Evolutionary conservation across 1,139 yeast genomes (phyloP), one percentile per base, ranked within the genome.

Genomic region (Blastobotrys capitulatus): DNA sequence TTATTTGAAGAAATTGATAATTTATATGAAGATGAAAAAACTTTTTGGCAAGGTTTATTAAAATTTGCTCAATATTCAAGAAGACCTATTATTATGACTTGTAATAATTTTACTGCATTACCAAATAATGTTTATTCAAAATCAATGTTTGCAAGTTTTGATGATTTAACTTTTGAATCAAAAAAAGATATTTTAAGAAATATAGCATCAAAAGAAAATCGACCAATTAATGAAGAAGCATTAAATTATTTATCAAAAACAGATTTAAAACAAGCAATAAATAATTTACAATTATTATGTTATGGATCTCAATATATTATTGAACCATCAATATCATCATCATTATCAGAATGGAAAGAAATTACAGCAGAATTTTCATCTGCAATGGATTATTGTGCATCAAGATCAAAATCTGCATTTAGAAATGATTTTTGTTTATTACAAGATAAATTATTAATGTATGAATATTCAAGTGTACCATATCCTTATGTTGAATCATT

Each of bases 1-100:
- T 66, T 92, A 35, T 73, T 92, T 48, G 97, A 90, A 59, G 97
- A 92, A 58, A 90, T 86, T 26, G 96, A 92, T 64, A 72, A 87
- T 13, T 65, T 90, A 27, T 88, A 84, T 60, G 92, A 84, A 52
- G 86, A 81, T 45, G 96, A 89, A 57, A 78, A 76, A 55, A 80
- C 81, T 1, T 90, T 92, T 61, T 92, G 97, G 97, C 63, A 73
- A 1, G 82, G 83, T 1, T 76, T 89, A 2, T 79, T 77, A 44
- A 83, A 80, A 51, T 73, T 88, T 15, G 68, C 88, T 36, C 73
- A 76, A 38, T 77, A 79, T 29, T 79, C 95, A 0, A 75, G 90
- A 57, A 71, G 96, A 45, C 97, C 98, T 0, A 77, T 92, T 1
- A 76, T 90, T 1, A 61, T 92, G 26, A 87, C 95, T 0, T 88